These are phyloP conservation scores for Sequoiadendron giganteum DNA, from an alignment of 75 land plant genomes.

Conservation along the genomic window DNA sequence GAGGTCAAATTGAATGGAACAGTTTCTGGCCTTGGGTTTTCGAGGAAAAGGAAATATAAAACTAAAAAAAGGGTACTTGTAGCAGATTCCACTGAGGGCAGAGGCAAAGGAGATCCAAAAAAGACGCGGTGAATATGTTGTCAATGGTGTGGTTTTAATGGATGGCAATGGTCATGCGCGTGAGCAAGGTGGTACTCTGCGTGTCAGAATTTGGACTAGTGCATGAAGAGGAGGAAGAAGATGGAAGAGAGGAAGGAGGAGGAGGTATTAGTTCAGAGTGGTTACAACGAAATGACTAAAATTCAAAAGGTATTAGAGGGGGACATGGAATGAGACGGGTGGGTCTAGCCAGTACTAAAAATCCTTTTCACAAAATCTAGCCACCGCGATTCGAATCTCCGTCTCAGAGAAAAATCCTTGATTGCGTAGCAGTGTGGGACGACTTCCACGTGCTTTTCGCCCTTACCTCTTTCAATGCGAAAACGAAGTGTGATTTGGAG, in stretches of 20 bases:
- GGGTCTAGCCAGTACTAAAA: conserved; percentile 8
- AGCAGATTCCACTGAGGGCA: background rate
- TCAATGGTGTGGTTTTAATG: background rate
- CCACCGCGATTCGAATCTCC: conserved; percentile 12
- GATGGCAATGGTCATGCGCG: background rate
- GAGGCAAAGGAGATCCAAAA: background rate
- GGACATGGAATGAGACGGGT: conserved; percentile 13
- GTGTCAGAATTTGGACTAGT: conserved; percentile 7
- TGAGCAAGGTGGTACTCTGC: background rate
- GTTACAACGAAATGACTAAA: background rate
- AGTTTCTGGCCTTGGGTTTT: background rate
- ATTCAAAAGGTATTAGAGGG: background rate
- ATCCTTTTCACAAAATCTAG: conserved; percentile 12
- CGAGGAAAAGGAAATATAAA: background rate
- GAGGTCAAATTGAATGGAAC: background rate
- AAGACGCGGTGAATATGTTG: background rate
- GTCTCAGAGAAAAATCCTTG: conserved; percentile 11
- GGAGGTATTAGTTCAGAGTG: background rate
- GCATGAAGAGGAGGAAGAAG: background rate
- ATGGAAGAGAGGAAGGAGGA: background rate
- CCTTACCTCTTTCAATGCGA: conserved; percentile 11
- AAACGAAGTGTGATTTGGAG: conserved; percentile 8
- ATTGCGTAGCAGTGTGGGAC: conserved; percentile 14
- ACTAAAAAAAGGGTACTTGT: background rate
- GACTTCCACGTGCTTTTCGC: background rate